These are phyloP conservation scores for Lepraria neglecta DNA, from an alignment of 495 filamentous ascomycete genomes.

Conservation along the genomic window DNA sequence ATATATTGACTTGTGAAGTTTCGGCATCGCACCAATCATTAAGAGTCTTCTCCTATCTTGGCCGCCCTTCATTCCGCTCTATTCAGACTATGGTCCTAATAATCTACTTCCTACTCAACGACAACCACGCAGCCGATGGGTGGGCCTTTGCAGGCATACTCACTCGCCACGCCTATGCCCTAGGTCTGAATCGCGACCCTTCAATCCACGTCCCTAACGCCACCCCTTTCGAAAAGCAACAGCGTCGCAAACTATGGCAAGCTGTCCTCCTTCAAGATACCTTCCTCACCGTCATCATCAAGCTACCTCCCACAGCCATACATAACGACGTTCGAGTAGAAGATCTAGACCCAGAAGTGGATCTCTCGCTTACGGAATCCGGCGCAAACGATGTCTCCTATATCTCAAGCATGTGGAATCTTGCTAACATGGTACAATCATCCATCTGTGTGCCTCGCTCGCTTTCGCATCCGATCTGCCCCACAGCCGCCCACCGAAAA, in stretches of 20 bases:
- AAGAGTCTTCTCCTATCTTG: constrained; percentile 61
- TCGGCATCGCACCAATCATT: constrained; percentile 66
- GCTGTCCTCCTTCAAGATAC: constrained; percentile 70
- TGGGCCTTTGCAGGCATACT: constrained; percentile 69
- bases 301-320: constrained; percentile 62
- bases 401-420: constrained; percentile 62
- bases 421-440: constrained; percentile 64
- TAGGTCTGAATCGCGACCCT: constrained; percentile 69
- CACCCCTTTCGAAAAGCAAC: constrained; percentile 57
- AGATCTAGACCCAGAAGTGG: constrained; percentile 48
- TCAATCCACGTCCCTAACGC: constrained; percentile 58
- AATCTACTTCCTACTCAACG: constrained; percentile 71
- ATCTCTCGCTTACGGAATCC: constrained; percentile 41
- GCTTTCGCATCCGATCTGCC: constrained; percentile 56
- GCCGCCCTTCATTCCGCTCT: constrained; percentile 55
- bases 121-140: constrained; percentile 67
- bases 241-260: constrained; percentile 67
- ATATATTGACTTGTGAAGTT: constrained; percentile 30
- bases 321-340: constrained; percentile 66
- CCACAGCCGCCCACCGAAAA: constrained; percentile 51
- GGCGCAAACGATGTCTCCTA: constrained; percentile 58
- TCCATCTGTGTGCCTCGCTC: constrained; percentile 61
- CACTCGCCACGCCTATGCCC: constrained; percentile 65
- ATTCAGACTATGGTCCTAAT: constrained; percentile 70
- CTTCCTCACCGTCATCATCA: constrained; percentile 67